Conservation (phyloP, 2,329 filamentous ascomycete species). For the Aspergillus pseudotamarii region DNA sequence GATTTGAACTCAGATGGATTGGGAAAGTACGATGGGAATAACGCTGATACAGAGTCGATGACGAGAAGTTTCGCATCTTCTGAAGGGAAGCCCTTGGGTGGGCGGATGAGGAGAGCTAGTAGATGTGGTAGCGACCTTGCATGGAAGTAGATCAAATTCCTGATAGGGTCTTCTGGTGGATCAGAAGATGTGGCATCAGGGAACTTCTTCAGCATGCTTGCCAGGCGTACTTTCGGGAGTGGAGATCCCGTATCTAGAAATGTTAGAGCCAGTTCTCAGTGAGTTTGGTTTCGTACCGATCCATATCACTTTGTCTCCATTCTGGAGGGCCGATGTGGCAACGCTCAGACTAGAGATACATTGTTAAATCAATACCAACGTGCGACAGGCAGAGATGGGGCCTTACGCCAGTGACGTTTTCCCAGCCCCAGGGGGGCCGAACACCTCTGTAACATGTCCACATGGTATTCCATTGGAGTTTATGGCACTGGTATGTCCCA, state of each 20-base stretch:
- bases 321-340: conserved; percentile 63
- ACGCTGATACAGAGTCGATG: conserved; percentile 74
- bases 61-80: conserved; percentile 68
- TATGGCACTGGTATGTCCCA: conserved; percentile 9
- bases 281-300: conserved; percentile 63
- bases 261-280: conserved; percentile 9
- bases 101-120: conserved; percentile 71
- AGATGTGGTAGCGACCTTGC: conserved; percentile 64
- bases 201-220: conserved; percentile 45
- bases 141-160: conserved; percentile 67
- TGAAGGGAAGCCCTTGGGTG: conserved; percentile 66
- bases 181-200: conserved; percentile 13
- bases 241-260: conserved; percentile 52
- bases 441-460: conserved; percentile 82
- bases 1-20: conserved; percentile 50
- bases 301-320: conserved; percentile 72
- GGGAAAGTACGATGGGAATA: conserved; percentile 77
- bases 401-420: conserved; percentile 81
- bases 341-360: conserved; percentile 67
- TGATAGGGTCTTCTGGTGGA: conserved; percentile 32
- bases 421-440: conserved; percentile 82
- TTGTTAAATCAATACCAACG: conserved; percentile 15
- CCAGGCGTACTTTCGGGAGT: conserved; percentile 52
- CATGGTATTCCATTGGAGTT: conserved; percentile 64
- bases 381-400: conserved; percentile 16